Conservation (phyloP, 108 stramenopile species). For the Skeletonema costatum region DNA sequence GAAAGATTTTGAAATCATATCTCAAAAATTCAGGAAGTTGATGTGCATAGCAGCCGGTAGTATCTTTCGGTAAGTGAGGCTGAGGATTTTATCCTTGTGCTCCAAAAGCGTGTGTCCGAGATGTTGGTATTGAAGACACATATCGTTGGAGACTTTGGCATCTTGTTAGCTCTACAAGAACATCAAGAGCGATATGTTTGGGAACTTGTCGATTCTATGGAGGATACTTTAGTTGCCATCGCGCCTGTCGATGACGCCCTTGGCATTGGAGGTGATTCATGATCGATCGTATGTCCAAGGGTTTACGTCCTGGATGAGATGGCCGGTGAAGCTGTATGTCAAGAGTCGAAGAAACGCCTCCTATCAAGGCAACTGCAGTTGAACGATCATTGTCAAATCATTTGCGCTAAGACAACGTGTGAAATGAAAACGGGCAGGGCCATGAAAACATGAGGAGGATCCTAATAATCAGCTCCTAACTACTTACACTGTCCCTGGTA, state of each 20-base stretch:
- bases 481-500: too few species aligned
- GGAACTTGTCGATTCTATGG: constrained; percentile 71
- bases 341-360: constrained; percentile 65
- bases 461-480: background rate
- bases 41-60: constrained; percentile 74
- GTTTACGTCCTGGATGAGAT: constrained; percentile 79
- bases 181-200: constrained; percentile 73
- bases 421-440: constrained; percentile 13
- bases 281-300: constrained; percentile 76
- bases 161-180: constrained; percentile 60
- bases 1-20: constrained; percentile 77
- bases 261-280: constrained; percentile 56
- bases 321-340: constrained; percentile 62
- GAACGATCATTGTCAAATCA: constrained; percentile 52
- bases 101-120: constrained; percentile 79
- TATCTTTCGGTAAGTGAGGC: constrained; percentile 63
- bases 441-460: background rate
- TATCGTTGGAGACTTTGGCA: constrained; percentile 87
- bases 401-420: constrained; percentile 47
- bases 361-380: constrained; percentile 58
- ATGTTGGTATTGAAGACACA: constrained; percentile 74
- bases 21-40: constrained; percentile 72
- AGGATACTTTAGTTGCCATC: constrained; percentile 56
- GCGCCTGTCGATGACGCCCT: constrained; percentile 75
- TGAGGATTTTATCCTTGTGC: constrained; percentile 70